phyloP scores from a whole-genome alignment of 768 basidiomycete species.

The Suillus spraguei region DNA sequence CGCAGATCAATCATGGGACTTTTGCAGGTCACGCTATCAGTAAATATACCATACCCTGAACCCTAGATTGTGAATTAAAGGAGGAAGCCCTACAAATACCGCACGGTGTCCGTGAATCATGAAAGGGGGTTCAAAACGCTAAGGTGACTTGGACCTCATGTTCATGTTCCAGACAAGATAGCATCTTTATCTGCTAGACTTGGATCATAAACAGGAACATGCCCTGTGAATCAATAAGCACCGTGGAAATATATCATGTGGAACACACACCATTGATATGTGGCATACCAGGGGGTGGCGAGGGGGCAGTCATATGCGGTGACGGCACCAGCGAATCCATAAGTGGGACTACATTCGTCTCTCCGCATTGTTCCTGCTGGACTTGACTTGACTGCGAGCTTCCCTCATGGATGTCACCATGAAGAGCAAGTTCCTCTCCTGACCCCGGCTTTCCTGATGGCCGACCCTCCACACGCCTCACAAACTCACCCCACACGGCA shows the following conservation, averaged over 20 bases:
- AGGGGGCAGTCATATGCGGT: background rate
- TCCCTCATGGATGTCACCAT: conserved; percentile 19
- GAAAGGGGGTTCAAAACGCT: background rate
- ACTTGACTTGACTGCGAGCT: conserved; percentile 8
- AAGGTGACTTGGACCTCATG: background rate
- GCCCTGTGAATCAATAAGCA: conserved; percentile 14
- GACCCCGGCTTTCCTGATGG: conserved; percentile 31
- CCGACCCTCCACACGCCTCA: conserved; percentile 60
- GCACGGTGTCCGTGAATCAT: background rate
- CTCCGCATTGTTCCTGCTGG: conserved; percentile 23
- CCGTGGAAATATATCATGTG: background rate
- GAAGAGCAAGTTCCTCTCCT: conserved; percentile 24
- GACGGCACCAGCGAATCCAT: conserved; percentile 10
- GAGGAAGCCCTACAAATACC: background rate
- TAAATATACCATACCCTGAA: conserved; percentile 3
- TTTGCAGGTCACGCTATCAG: background rate
- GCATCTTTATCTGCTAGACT: conserved; percentile 12
- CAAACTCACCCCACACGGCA: conserved; percentile 72
- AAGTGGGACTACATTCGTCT: conserved; percentile 17
- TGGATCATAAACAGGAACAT: conserved; percentile 10
- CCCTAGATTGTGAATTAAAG: conserved; percentile 7
- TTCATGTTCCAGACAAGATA: conserved; percentile 8
- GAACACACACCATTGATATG: conserved; percentile 18
- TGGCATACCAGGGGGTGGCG: conserved; percentile 7
- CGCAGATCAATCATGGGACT: conserved; percentile 1